Base-by-base conservation (phyloP, 768 basidiomycete genomes). In the Lentinula guzmanii region DNA sequence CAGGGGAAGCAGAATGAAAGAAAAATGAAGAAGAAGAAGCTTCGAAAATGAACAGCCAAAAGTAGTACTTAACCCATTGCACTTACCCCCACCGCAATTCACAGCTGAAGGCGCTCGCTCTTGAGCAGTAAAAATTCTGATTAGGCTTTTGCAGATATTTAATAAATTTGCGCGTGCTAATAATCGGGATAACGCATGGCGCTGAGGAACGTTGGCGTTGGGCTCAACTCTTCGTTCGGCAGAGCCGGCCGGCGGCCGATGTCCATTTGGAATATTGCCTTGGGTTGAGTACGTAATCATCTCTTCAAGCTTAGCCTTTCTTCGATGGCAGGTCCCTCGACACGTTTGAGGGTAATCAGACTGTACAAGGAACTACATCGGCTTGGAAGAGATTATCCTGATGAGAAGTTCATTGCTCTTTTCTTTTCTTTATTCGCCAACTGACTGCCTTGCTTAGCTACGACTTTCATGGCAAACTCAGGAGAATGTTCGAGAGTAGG, bases 311-410 rank as follows among this genome's bases (percentile, higher is more conserved):
- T n/a, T 31, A 35, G 31, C 34, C 11, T 54, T 54, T 41, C 37
- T 37, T 18, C 54, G 52, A 86, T 86, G 84, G 76, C 80, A 64
- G 74, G 71, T 66, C 79, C 74, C 61, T 71, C 77, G 18, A 80
- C 82, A 48, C 83, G 90, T 28, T 71, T 84, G 46, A 82, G 90
- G 39, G 89, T 85, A 1, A 74, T 92, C 6, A 79, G 85, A 0
- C 74, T 93, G 34, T 94, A 93, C 77, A 94, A 93, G 69, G 90
- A 93, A 68, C 80, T 94, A 7, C 86, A 88, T 65, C 79, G 89
- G 60, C 81, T 94, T 1, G 91, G 91, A 3, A 80, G 87, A 62
- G 90, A 93, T 52, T 92, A 93, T 65, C 89, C 89, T 39, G 91
- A 94, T 69, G 85, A 90, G 51, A 81, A 83, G 91, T 93, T 67